Base-by-base conservation (phyloP, 805 yeast species). In the Candida pseudofarinosa region DNA sequence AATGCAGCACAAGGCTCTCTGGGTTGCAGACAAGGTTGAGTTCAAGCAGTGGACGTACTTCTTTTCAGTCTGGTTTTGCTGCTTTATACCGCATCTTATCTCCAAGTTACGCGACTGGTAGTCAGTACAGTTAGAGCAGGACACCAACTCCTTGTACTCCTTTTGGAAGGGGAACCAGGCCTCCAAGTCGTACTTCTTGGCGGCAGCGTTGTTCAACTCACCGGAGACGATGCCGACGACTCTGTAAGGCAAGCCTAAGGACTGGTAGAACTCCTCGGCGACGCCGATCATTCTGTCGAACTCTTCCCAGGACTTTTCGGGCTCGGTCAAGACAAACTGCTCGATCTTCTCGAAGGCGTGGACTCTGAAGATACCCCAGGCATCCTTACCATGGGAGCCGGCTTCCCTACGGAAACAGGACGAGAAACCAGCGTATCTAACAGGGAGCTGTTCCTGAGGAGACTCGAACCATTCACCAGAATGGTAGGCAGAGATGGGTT, bases 131-230 rank as follows among this genome's bases (percentile, higher is more conserved):
- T 93, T 93, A 46, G 98, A 91, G 76, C 98, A 91, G 15, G 97
- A 88, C 43, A 93, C 99, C 59, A 93, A 81, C 75, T 93, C 99
- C 74, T 93, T 93, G 76, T 87, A 93, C 73, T 93, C 99, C 67
- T 89, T 79, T 77, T 93, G 99, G 87, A 77, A 93, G 63, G 99
- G 99, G 95, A 93, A 93, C 99, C 99, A 93, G 40, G 99, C 99
- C 77, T 93, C 99, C 63, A 93, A 79, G 74, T 93, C 99, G 74
- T 85, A 93, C 71, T 93, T 93, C 78, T 93, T 93, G 53, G 99
- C 98, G 49, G 99, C 99, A 41, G 99, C 97, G 58, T 93, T 93
- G 79, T 93, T 93, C 65, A 93, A 81, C 75, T 91, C 99, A 58
- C 98, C 99, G 47, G 97, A 88, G 49, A 93, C 99, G 67, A 93